Percentiles rank a stretch among this genome's conserved stretches.
phyloP scores from a whole-genome alignment of 192 early-diverging fungal species.

The Coemansia sp. region DNA sequence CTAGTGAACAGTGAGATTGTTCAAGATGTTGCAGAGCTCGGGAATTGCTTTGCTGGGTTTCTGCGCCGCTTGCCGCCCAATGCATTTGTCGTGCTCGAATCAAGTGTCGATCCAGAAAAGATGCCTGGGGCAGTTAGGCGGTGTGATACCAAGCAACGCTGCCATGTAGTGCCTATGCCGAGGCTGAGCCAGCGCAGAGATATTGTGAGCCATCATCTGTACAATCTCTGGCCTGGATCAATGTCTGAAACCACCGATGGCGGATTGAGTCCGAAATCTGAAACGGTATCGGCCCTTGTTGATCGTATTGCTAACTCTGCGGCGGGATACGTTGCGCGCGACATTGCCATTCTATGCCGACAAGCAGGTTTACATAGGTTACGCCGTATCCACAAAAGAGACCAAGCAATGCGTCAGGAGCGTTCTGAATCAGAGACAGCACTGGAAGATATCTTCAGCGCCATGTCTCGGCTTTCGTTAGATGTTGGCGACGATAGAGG shows the following conservation, averaged over 20 bases:
- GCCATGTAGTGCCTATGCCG: slow-evolving; percentile 17
- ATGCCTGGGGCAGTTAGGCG: slow-evolving; percentile 29
- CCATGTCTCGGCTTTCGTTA: slow-evolving; percentile 11
- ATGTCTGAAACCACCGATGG: not conserved
- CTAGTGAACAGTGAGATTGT: slow-evolving; percentile 29
- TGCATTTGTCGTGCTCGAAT: slow-evolving; percentile 45
- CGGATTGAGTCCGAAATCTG: not conserved
- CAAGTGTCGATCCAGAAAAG: slow-evolving; percentile 13
- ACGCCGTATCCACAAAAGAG: not conserved
- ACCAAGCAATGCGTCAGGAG: not conserved
- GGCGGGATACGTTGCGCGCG: slow-evolving; percentile 52
- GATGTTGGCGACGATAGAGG: not conserved
- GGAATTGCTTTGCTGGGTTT: slow-evolving; percentile 26
- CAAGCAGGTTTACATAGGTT: slow-evolving; percentile 37
- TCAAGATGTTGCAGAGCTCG: slow-evolving; percentile 14
- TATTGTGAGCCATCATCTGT: slow-evolving; percentile 4
- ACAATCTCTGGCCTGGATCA: not conserved
- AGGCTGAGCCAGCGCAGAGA: slow-evolving; percentile 24
- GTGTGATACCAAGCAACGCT: slow-evolving; percentile 26
- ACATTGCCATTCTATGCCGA: slow-evolving; percentile 34
- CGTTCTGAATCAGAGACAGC: not conserved
- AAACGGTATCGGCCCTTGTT: not conserved
- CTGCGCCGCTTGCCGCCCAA: slow-evolving; percentile 16
- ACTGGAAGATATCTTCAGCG: not conserved
- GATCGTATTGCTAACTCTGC: slow-evolving; percentile 36